Evolutionary conservation across 768 basidiomycete genomes (phyloP), one percentile per base, ranked within the genome.

Genomic region (Tubosaeta brunneosetosa): DNA sequence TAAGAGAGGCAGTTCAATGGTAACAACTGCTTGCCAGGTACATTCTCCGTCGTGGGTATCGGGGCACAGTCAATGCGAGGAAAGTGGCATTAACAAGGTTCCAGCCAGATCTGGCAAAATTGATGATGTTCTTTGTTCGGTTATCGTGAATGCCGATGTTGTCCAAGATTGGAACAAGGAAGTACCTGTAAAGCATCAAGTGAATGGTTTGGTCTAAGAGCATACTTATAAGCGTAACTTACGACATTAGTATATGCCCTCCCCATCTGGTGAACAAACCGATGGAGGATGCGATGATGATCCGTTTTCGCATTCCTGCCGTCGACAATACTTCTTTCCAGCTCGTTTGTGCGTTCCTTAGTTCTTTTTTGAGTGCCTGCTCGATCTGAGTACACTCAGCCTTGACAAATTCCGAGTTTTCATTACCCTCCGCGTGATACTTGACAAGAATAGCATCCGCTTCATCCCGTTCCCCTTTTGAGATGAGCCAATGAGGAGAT

Each of bases 91-190:
- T 53, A 10, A 63, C 10, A 14, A 57, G 26, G 27, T 12, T 14
- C 58, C 61, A 61, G 12, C 34, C 25, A 17, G 3, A 13, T 10
- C 5, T 51, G 19, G 51, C 37, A 9, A 62, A 22, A 10, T 52
- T 60, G 13, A 60, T 26, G 5, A 58, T 19, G 27, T 62, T 55
- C 27, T 61, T 62, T 13, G 49, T 59, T 26, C 44, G 37, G 26
- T 62, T 33, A 44, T 55, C 26, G 6, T 27, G 42, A 22, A 43
- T 16, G 1, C 42, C 42, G 26, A 43, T 13, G 9, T 13, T 27
- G 42, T 43, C 42, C 6, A 43, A 9, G 42, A 61, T 42, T 16
- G 47, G 45, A 16, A 52, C 25, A 12, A 62, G 61, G 11, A 46
- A 55, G 7, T 56, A 16, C 22, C 60, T 62, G 22, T 17, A 10